A percentile compares a stretch with the other conserved stretches of the same genome.
Evolutionary conservation across 768 basidiomycete species (phyloP).

Genomic region (Pholiota microspora): DNA sequence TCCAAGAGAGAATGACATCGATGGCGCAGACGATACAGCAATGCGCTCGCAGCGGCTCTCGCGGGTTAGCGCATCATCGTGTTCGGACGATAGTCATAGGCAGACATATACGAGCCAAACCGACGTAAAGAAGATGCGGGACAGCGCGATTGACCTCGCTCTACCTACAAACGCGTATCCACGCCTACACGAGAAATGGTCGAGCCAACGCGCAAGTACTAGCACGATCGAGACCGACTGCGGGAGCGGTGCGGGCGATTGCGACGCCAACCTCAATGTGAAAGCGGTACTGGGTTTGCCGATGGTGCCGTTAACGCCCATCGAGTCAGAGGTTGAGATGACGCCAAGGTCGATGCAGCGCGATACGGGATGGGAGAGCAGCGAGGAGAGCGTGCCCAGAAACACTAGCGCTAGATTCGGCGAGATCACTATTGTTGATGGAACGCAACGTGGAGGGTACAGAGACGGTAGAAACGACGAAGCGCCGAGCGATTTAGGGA

Average conservation of each 20-base stretch:
- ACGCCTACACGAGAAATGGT: not conserved
- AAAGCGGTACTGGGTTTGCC: not conserved
- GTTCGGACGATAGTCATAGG: not conserved
- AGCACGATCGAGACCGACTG: not conserved
- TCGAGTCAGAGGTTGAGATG: conserved; percentile 3
- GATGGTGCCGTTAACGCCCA: not conserved
- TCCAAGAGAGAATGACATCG: not conserved
- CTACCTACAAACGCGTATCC: not conserved
- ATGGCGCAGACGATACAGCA: not conserved
- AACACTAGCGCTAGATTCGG: not conserved
- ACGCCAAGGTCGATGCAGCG: not conserved
- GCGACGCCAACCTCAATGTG: too few relatives aligned
- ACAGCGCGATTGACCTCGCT: not conserved
- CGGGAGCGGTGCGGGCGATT: not conserved
- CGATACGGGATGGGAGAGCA: not conserved
- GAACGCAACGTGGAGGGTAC: not conserved
- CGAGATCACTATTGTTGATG: not conserved
- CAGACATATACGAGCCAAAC: not conserved
- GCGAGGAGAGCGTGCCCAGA: not conserved
- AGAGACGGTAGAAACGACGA: not conserved
- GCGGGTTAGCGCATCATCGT: not conserved
- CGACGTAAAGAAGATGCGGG: not conserved
- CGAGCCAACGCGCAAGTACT: not conserved
- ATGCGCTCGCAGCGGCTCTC: not conserved
- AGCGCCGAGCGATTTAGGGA: too few relatives aligned